These are phyloP conservation scores for Penicillium sp. DNA, from an alignment of 2,329 filamentous ascomycete species.

Conservation along the genomic window DNA sequence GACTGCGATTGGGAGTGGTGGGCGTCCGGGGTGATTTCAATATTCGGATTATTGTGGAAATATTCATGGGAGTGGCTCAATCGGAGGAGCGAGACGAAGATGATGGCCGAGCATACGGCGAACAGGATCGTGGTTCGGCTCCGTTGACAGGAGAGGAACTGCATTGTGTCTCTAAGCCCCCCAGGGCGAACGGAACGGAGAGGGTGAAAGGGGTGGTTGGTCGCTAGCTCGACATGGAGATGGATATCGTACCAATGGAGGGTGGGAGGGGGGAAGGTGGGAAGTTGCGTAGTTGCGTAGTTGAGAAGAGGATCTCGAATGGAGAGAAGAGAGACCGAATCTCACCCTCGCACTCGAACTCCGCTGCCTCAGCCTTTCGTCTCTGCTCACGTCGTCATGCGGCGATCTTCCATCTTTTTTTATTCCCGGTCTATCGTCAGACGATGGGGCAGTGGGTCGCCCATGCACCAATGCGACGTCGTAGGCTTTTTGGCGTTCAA, in stretches of 20 bases:
- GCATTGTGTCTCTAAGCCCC: background rate
- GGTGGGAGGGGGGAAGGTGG: background rate
- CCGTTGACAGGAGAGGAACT: slow-evolving; percentile 2
- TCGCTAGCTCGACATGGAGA: background rate
- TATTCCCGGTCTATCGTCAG: background rate
- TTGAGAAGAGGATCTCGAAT: too few relatives aligned
- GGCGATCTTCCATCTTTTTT: slow-evolving; percentile 1
- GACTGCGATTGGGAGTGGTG: background rate
- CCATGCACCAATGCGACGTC: background rate
- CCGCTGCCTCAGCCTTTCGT: background rate
- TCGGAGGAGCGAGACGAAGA: background rate
- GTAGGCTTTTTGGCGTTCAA: background rate
- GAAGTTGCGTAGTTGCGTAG: too few relatives aligned
- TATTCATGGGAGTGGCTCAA: background rate
- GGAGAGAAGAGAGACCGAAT: background rate
- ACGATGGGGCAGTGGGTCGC: background rate
- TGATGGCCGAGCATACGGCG: background rate
- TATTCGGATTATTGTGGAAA: slow-evolving; percentile 1
- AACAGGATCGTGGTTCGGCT: slow-evolving; percentile 3
- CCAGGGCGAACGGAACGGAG: slow-evolving; percentile 3
- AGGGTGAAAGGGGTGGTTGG: background rate
- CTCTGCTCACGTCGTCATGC: background rate
- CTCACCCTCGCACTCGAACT: too few relatives aligned
- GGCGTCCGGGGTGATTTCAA: background rate
- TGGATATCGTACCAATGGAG: background rate